These are phyloP conservation scores for Castanopsis chinensis DNA, from an alignment of 306 rosid species.

Conservation along the genomic window DNA sequence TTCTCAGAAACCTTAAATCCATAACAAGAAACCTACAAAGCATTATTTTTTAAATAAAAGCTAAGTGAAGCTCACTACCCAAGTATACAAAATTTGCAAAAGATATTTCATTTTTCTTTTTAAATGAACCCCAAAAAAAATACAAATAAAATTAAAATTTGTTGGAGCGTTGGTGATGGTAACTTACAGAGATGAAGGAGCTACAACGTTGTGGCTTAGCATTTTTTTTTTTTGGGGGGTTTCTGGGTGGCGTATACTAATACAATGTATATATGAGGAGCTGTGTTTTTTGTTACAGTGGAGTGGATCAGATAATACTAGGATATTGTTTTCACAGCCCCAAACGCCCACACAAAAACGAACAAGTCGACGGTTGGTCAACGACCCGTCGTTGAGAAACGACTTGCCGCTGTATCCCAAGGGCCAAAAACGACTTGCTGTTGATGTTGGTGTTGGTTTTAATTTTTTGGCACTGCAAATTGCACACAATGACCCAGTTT, in stretches of 20 bases:
- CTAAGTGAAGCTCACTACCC: too few species aligned
- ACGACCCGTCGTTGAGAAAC: not conserved
- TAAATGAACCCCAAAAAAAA: too few species aligned
- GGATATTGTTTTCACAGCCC: not conserved
- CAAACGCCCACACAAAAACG: not conserved
- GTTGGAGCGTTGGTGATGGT: not conserved
- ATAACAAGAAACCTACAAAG: not conserved
- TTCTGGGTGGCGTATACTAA: too few species aligned
- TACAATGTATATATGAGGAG: not conserved
- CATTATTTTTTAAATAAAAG: too few species aligned
- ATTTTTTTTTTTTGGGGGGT: not conserved
- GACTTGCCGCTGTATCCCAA: not conserved
- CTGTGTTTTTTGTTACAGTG: not conserved
- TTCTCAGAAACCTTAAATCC: not conserved
- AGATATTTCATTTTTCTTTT: too few species aligned
- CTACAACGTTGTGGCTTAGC: slow-evolving; percentile 20
- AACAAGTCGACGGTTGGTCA: not conserved
- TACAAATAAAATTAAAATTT: not conserved
- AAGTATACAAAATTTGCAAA: too few species aligned
- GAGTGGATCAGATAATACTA: not conserved
- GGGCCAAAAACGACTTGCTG: not conserved
- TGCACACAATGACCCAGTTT: too few species aligned
- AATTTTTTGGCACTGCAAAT: not conserved
- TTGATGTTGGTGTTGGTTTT: not conserved
- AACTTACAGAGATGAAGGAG: slow-evolving; percentile 37